Evolutionary conservation across 768 basidiomycete species (phyloP).

Genomic region (Kwoniella sp.): DNA sequence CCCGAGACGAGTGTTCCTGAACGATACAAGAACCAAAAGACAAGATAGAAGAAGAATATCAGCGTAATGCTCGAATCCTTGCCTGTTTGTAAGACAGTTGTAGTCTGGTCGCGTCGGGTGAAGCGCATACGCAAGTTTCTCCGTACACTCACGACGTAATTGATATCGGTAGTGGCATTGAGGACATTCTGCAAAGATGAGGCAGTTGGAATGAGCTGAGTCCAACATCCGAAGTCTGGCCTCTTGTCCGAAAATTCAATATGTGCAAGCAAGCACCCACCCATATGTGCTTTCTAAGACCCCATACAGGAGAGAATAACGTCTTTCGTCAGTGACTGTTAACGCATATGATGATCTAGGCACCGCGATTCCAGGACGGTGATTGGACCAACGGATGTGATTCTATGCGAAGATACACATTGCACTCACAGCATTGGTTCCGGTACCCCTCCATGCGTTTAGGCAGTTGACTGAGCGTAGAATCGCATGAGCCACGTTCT

Average conservation of each 20-base stretch:
- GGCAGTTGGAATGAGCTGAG: not conserved
- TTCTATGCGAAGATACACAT: too few relatives aligned
- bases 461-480: conserved; percentile 52
- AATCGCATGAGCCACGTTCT: conserved; percentile 8
- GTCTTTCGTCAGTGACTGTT: too few relatives aligned
- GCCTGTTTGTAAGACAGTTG: too few relatives aligned
- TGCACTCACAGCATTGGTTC: conserved; percentile 46
- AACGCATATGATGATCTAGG: too few relatives aligned
- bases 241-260: not conserved
- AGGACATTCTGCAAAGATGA: conserved; percentile 38
- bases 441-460: conserved; percentile 49
- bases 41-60: not conserved
- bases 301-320: too few relatives aligned
- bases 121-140: too few relatives aligned
- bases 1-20: conserved; percentile 47
- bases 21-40: not conserved
- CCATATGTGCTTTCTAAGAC: conserved; percentile 50
- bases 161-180: conserved; percentile 50
- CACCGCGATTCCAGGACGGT: too few relatives aligned
- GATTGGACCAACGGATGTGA: too few relatives aligned
- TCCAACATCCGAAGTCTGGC: not conserved
- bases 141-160: conserved; percentile 42
- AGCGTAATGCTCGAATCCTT: too few relatives aligned
- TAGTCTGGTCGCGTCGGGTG: too few relatives aligned
- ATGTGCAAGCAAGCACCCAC: conserved; percentile 19